Evolutionary conservation across 2,329 filamentous ascomycete genomes (phyloP).

Genomic region (Arthroderma sp.): DNA sequence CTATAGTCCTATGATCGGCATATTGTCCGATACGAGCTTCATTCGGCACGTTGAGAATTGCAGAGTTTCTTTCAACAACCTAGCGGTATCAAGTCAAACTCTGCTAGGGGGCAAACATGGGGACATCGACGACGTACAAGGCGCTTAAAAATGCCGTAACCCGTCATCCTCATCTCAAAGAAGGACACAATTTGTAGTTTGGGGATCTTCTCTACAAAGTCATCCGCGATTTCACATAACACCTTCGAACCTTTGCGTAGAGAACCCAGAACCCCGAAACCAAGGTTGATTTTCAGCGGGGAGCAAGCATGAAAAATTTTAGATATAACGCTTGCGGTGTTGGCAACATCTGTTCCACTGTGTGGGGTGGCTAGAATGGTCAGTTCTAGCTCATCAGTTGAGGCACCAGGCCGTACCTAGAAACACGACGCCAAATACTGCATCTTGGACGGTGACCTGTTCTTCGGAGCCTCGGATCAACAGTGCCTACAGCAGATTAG

Average conservation of each 20-base stretch:
- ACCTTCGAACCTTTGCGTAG: slow-evolving; percentile 4
- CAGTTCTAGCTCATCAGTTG: not conserved
- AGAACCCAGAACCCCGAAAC: not conserved
- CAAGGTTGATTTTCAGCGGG: not conserved
- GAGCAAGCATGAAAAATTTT: not conserved
- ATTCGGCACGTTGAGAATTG: slow-evolving; percentile 3
- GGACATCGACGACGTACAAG: not conserved
- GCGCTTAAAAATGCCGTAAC: not conserved
- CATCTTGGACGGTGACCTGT: not conserved
- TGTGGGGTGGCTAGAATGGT: slow-evolving; percentile 3
- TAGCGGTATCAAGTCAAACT: not conserved
- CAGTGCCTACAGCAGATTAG: not conserved
- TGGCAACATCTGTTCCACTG: slow-evolving; percentile 1
- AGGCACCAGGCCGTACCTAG: slow-evolving; percentile 1
- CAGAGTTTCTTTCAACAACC: slow-evolving; percentile 4
- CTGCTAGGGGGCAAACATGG: not conserved
- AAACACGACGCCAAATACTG: slow-evolving; percentile 5
- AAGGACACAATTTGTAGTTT: slow-evolving; percentile 7
- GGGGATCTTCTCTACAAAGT: slow-evolving; percentile 2
- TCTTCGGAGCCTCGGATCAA: not conserved
- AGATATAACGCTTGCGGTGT: not conserved
- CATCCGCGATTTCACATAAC: slow-evolving; percentile 4
- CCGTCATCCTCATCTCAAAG: slow-evolving; percentile 3
- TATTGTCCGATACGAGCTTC: slow-evolving; percentile 3
- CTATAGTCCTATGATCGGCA: slow-evolving; percentile 6